Base-by-base conservation (phyloP, 768 basidiomycete species). In the Crepidotus variabilis region DNA sequence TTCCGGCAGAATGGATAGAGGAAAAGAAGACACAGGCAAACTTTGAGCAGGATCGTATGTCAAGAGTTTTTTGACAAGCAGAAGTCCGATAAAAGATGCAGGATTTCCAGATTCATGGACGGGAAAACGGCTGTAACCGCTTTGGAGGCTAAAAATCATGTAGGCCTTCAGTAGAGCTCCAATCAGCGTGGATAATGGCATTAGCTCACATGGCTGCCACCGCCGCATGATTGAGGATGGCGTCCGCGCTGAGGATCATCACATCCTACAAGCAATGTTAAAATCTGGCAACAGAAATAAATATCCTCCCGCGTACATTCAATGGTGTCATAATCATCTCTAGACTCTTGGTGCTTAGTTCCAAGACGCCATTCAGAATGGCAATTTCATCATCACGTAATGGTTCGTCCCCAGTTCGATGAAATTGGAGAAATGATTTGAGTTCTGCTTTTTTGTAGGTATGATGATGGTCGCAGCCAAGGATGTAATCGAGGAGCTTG, bases 61-160 rank as follows among this genome's bases (percentile, higher is more conserved):
- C 50, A 97, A 80, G 18, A 98, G 84, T 91, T 87, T 87, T 65
- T 94, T 95, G 35, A 93, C 79, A n/a, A 60, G 49, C 8, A 60
- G 52, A n/a, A 60, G 77, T 0, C 94, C 93, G 2, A 87, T 69
- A 66, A 93, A 95, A 8, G 88, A 78, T 4, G 81, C 66, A 13
- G 84, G 80, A 49, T 87, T 78, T 2, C 79, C 80, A 0, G 86
- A 78, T 56, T 84, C 81, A 63, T 94, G 90, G 0, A 97, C 80
- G 0, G 94, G 94, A 65, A 97, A 90, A n/a, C 94, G 85, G 0
- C 92, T 94, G 21, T 96, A 97, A 0, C 95, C 95, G 60, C 86
- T 89, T 21, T 78, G 68, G 13, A 90, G 70, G 45, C 86, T 89
- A 16, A 54, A 18, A 18, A 20, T 32, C 22, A 9, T 46, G 18